Conservation (phyloP, 495 filamentous ascomycete species). For the Neurospora tetraspora region DNA sequence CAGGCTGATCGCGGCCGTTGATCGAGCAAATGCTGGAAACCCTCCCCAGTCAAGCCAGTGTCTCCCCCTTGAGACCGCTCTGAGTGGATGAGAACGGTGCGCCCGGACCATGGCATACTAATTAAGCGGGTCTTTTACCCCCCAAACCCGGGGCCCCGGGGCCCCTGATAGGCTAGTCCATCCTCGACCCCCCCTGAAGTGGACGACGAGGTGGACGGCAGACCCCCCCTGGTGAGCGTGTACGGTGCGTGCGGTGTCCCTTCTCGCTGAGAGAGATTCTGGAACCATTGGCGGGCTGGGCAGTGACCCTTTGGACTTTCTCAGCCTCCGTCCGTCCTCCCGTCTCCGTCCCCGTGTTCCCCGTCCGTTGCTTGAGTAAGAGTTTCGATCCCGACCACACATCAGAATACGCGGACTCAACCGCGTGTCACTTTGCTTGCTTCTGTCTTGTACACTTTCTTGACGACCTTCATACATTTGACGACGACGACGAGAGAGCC, state of each 20-base stretch:
- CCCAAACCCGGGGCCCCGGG: not conserved
- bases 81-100: not conserved
- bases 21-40: not conserved
- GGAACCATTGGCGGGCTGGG: not conserved
- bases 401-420: not conserved
- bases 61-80: not conserved
- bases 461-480: not conserved
- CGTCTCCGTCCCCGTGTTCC: not conserved
- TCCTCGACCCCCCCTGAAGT: not conserved
- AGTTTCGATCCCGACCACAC: not conserved
- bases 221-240: not conserved
- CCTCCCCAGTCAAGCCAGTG: not conserved
- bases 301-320: not conserved
- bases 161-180: slow-evolving; percentile 1
- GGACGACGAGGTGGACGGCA: not conserved
- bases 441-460: not conserved
- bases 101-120: not conserved
- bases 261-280: not conserved
- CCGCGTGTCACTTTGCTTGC: not conserved
- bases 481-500: not conserved
- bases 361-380: not conserved
- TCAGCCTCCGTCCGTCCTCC: not conserved
- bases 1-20: not conserved
- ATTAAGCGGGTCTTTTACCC: not conserved
- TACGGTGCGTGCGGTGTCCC: not conserved